Evolutionary conservation across 2,329 filamentous ascomycete genomes (phyloP).

Genomic region (Chaetomiaceae sp.): DNA sequence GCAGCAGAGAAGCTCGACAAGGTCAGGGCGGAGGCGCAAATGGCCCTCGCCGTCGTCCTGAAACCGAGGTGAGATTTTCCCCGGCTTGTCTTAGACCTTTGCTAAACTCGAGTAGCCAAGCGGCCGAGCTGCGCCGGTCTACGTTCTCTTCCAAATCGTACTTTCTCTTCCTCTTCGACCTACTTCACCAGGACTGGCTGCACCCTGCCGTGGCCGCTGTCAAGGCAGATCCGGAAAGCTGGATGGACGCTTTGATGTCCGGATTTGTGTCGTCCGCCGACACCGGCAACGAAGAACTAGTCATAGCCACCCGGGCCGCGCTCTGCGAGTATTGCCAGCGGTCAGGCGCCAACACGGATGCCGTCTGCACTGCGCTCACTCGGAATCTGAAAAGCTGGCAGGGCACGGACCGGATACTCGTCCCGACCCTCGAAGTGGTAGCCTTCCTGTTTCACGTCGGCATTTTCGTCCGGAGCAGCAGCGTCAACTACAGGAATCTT

Average conservation of each 20-base stretch:
- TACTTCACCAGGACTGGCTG: constrained; percentile 36
- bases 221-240: constrained; percentile 29
- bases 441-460: constrained; percentile 68
- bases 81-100: background rate
- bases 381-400: constrained; percentile 48
- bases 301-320: constrained; percentile 61
- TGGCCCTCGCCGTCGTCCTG: constrained; percentile 43
- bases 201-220: constrained; percentile 33
- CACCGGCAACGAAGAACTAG: constrained; percentile 68
- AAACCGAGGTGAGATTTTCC: constrained; percentile 37
- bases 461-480: constrained; percentile 33
- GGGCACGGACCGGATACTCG: constrained; percentile 61
- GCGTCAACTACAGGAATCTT: constrained; percentile 47
- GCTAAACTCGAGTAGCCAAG: constrained; percentile 26
- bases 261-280: constrained; percentile 69
- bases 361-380: constrained; percentile 46
- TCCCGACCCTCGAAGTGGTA: constrained; percentile 70
- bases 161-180: constrained; percentile 48
- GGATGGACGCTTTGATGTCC: constrained; percentile 52
- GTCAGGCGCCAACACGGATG: constrained; percentile 35
- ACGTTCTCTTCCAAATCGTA: constrained; percentile 55
- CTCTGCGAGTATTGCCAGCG: constrained; percentile 49
- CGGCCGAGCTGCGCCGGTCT: constrained; percentile 30
- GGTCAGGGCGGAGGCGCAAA: constrained; percentile 63
- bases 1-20: constrained; percentile 87